Evolutionary conservation across 2,329 filamentous ascomycete genomes (phyloP).

Genomic region (Aspergillus fijiensis): DNA sequence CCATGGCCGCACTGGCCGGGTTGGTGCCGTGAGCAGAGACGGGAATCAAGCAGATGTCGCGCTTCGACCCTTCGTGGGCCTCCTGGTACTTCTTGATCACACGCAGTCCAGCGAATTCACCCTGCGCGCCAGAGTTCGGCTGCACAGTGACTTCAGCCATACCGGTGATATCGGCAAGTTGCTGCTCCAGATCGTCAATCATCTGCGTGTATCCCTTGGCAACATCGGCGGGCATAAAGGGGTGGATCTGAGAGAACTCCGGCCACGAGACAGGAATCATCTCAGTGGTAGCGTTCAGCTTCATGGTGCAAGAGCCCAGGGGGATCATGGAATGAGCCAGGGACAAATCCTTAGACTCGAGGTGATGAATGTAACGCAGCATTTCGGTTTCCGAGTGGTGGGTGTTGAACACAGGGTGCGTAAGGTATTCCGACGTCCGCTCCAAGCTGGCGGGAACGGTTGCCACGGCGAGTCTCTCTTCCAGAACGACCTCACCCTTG

Average conservation of each 20-base stretch:
- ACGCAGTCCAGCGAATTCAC: slow-evolving; percentile 87
- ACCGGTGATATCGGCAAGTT: slow-evolving; percentile 80
- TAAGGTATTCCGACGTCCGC: slow-evolving; percentile 73
- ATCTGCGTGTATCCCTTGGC: slow-evolving; percentile 68
- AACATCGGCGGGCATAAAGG: slow-evolving; percentile 66
- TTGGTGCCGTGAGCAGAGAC: slow-evolving; percentile 96
- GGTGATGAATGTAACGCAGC: slow-evolving; percentile 86
- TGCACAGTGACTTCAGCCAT: slow-evolving; percentile 89
- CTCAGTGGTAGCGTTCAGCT: slow-evolving; percentile 89
- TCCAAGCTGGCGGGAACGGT: slow-evolving; percentile 57
- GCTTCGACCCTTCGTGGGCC: slow-evolving; percentile 60
- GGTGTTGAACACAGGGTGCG: slow-evolving; percentile 90
- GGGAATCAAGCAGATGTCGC: slow-evolving; percentile 91
- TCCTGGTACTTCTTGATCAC: slow-evolving; percentile 84
- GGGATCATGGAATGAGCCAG: slow-evolving; percentile 97
- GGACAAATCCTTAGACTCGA: slow-evolving; percentile 92
- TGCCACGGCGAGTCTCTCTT: slow-evolving; percentile 39
- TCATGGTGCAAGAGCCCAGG: slow-evolving; percentile 96
- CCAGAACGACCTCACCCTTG: slow-evolving; percentile 33
- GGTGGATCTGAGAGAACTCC: slow-evolving; percentile 76
- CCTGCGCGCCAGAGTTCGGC: slow-evolving; percentile 94
- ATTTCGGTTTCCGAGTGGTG: slow-evolving; percentile 95
- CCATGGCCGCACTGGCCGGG: slow-evolving; percentile 92
- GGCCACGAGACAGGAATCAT: slow-evolving; percentile 83
- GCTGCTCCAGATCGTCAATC: slow-evolving; percentile 69